phyloP scores from a whole-genome alignment of 768 basidiomycete species.

The Russula foetens region DNA sequence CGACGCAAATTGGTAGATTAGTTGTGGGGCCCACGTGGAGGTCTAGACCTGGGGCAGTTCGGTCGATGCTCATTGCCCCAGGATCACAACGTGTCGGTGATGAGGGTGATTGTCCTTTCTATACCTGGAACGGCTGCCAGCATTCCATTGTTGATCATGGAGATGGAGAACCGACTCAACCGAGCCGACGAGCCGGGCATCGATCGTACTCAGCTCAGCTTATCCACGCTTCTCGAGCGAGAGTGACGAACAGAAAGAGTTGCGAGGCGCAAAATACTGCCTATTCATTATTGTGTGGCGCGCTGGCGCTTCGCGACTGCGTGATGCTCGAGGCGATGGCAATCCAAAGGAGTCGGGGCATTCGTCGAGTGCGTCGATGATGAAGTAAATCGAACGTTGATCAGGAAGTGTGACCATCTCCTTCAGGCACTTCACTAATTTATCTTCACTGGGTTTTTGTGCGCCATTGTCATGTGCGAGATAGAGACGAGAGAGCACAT shows the following conservation, averaged over 20 bases:
- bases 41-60: constrained; percentile 26
- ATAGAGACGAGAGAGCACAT: no score
- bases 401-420: no score
- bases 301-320: no score
- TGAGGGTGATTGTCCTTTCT: constrained; percentile 24
- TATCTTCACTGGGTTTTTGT: no score
- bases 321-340: no score
- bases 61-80: constrained; percentile 32
- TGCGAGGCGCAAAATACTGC: neutral
- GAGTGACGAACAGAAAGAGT: constrained; percentile 28
- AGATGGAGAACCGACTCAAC: constrained; percentile 45
- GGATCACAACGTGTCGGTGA: constrained; percentile 24
- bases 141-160: constrained; percentile 76
- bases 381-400: no score
- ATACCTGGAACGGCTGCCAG: constrained; percentile 70
- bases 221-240: constrained; percentile 55
- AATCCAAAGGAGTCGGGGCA: no score
- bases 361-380: no score
- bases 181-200: constrained; percentile 22
- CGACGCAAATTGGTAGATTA: constrained; percentile 6
- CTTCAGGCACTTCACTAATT: no score
- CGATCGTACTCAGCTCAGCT: constrained; percentile 42
- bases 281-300: no score
- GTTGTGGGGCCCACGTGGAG: constrained; percentile 35
- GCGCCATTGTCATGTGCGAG: no score